Percentiles rank a stretch among this genome's conserved stretches.
These are phyloP conservation scores for Fraxinus americana DNA, from an alignment of 257 asterid genomes.

Conservation along the genomic window DNA sequence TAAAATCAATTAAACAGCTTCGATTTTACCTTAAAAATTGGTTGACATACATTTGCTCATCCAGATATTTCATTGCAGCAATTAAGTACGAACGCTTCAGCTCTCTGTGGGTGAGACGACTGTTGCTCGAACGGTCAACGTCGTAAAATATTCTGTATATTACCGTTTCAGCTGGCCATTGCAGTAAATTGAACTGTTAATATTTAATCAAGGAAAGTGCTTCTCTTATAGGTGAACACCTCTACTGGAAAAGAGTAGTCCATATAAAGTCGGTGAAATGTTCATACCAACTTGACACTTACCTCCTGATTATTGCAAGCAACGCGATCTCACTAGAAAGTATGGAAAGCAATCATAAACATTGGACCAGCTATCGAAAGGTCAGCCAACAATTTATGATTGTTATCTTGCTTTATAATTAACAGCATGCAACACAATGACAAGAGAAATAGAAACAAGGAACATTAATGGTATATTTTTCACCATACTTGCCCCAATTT, in stretches of 20 bases:
- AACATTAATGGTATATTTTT: neutral
- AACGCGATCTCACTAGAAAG: conserved; percentile 15
- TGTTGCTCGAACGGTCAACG: conserved; percentile 87
- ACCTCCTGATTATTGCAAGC: conserved; percentile 14
- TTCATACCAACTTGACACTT: conserved; percentile 22
- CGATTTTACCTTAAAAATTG: conserved; percentile 77
- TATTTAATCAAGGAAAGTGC: conserved; percentile 4
- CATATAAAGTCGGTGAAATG: neutral
- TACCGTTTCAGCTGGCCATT: conserved; percentile 93
- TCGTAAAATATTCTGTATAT: conserved; percentile 94
- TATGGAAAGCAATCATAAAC: conserved; percentile 1
- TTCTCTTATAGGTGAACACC: conserved; percentile 2
- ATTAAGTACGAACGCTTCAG: conserved; percentile 86
- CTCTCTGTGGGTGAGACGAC: conserved; percentile 85
- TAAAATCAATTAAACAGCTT: conserved; percentile 8
- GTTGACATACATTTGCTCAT: conserved; percentile 95
- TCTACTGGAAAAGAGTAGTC: conserved; percentile 3
- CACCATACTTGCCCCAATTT: conserved; percentile 6
- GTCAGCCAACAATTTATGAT: neutral
- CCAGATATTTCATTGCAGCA: conserved; percentile 94
- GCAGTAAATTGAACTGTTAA: conserved; percentile 41
- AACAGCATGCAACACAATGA: conserved; percentile 18
- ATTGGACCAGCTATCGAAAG: conserved; percentile 19
- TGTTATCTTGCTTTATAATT: conserved; percentile 18
- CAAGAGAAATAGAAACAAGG: conserved; percentile 9